Evolutionary conservation across 1,284 basidiomycete genomes (phyloP), one percentile per base, ranked within the genome.

Genomic region (Ustilago cynodontis): DNA sequence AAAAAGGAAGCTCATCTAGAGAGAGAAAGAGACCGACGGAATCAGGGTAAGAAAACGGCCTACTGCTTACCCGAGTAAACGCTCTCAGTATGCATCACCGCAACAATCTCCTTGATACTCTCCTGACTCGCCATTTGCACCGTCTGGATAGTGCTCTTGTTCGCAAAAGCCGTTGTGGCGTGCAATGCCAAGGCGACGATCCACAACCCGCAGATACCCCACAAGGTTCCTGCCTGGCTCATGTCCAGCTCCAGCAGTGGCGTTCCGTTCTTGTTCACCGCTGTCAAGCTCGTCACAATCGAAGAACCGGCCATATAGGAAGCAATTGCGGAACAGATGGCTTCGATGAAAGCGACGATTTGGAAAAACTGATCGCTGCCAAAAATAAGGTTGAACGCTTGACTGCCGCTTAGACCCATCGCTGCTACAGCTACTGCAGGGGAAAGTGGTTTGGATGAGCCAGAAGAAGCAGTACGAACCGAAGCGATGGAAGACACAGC

Each of bases 191-290:
- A 41, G 0, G 68, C 73, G n/a, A 71, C 11, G 22, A 76, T 71
- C 73, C 73, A 76, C 33, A 76, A 26, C 2, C 61, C 73, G 45
- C 73, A 76, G 52, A 76, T 76, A 16, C 73, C 73, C 73, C 73
- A 76, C 41, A 76, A 51, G 20, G 73, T 76, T 3, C 59, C 73
- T 13, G 73, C 73, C 41, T 76, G 73, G 58, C 65, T 68, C 45
- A 76, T 66, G 39, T 76, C 73, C 8, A 76, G 47, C 16, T 76
- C 73, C 33, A 76, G 31, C 47, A 76, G 50, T 1, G 68, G 28
- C 2, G 35, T 56, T 2, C 73, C 68, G 52, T 56, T 39, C 31
- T 65, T 71, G 54, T 60, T 59, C n/a, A 67, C 37, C 0, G 26
- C 58, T 6, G 64, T 61, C 2, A 29, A 28, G 33, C 55, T 59